Base-by-base conservation (phyloP, 2,329 filamentous ascomycete species). In the Purpureocillium takamizusanense region DNA sequence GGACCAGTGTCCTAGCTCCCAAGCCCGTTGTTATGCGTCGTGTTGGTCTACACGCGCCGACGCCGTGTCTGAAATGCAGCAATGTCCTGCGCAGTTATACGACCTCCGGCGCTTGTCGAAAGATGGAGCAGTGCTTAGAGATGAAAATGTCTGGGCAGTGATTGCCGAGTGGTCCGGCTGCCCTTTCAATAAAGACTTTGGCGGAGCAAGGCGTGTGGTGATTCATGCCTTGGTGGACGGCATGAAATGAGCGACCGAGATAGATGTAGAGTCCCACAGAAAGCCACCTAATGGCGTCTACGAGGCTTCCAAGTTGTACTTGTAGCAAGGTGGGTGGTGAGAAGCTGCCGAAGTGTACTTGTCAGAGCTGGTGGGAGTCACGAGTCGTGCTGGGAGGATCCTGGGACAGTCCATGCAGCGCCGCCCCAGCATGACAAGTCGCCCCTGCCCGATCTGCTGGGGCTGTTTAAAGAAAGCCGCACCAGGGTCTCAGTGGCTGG, bases 371-470 rank as follows among this genome's bases (percentile, higher is more conserved):
- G 52, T 47, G n/a, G n/a, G n/a, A 46, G 53, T 57, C 51, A 57
- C 49, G 56, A 50, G 49, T 49, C 54, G 51, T 61, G 56, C 63
- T 55, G 52, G 63, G 62, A 60, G 50, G 51, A 65, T 60, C 64
- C 62, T 52, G 51, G 62, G n/a, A 46, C 51, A 42, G 42, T 48
- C 56, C 53, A 54, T 59, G 58, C 54, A 57, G 51, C 51, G 55
- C 55, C 51, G 50, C 53, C 58, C 52, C 50, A 55, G 55, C 53
- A 55, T 58, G 55, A 61, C 55, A 62, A 59, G 36, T 58, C 56
- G 55, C 56, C 57, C 62, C 61, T 57, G 60, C 61, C 50, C 51
- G 52, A 57, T 54, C 56, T 56, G 50, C 55, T 57, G 49, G 39
- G 37, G 39, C 35, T 31, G 53, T 52, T 41, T 43, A 53, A 49